phyloP scores from a whole-genome alignment of 257 asterid genomes.

The Fraxinus excelsior region DNA sequence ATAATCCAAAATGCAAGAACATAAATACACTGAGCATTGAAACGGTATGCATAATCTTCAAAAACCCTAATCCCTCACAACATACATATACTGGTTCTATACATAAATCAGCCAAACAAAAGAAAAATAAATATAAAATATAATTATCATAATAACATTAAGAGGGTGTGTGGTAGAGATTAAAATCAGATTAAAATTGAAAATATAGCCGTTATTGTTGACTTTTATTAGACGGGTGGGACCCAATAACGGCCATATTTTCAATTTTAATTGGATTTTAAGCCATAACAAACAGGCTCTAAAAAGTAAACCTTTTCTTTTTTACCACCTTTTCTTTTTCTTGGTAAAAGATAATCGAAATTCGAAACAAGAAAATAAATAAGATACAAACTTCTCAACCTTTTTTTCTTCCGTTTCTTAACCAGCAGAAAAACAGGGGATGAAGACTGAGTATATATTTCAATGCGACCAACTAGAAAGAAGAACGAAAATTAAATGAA shows the following conservation, averaged over 20 bases:
- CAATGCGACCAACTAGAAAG: slow-evolving; percentile 1
- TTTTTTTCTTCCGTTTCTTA: not conserved
- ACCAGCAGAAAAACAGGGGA: slow-evolving; percentile 7
- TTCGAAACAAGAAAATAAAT: not conserved
- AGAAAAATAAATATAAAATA: not conserved
- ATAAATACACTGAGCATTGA: not conserved
- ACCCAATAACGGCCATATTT: too few species aligned
- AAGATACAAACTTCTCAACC: not conserved
- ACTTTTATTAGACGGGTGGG: too few species aligned
- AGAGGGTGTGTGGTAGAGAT: too few species aligned
- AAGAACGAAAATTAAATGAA: not conserved
- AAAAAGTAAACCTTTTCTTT: not conserved
- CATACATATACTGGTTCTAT: not conserved
- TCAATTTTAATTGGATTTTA: too few species aligned
- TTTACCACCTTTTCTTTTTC: not conserved
- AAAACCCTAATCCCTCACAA: slow-evolving; percentile 18
- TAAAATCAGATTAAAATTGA: too few species aligned
- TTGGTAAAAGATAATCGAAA: not conserved
- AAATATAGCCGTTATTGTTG: too few species aligned
- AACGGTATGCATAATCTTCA: slow-evolving; percentile 21
- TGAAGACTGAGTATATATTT: not conserved
- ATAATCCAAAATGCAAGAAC: not conserved
- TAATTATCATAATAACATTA: not conserved
- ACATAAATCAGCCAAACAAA: not conserved
- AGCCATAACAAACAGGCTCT: too few species aligned